Base-by-base conservation (phyloP, 1,284 basidiomycete genomes). In the Cryptococcus sp. region DNA sequence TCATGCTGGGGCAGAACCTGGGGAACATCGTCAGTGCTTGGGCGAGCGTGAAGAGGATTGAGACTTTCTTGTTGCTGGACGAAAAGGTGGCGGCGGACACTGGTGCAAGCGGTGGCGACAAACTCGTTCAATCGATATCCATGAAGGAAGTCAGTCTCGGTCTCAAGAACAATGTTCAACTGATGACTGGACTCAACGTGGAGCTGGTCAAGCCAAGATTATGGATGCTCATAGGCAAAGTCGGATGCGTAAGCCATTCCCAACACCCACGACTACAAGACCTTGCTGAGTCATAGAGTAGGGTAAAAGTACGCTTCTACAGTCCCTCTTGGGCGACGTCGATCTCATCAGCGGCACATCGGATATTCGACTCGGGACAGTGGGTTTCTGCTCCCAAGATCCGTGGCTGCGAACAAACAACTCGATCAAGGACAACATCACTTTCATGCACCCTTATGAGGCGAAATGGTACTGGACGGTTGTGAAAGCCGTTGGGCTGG, bases 301-400 rank as follows among this genome's bases (percentile, higher is more conserved):
- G 60, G 89, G 89, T 6, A 91, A 91, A 77, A 88, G 87, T 0
- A 85, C 86, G 0, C 74, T 89, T 8, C 77, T 88, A 53, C 79
- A 82, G 17, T 84, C 87, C 35, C 27, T 61, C 19, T 51, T 64
- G 20, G 67, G 67, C 44, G 88, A 90, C 72, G 85, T 89, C 84
- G 81, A 84, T 52, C 84, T 84, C 56, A 69, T 82, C 1, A 76
- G 80, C 4, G 88, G 88, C 0, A 70, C 89, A 1, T 39, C 53
- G 1, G 5, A 19, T 88, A 70, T 80, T 85, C 72, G 76, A 1
- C 77, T 80, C 80, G 25, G 89, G 61, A 79, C 85, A 5, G 86
- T 92, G 31, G 89, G 90, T 1, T 93, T 90, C 68, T 89, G 82
- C 53, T 85, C 89, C 0, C 92, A 94, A 74, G 83, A 85, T 3